Percentiles rank a stretch among this genome's conserved stretches.
phyloP scores from a whole-genome alignment of 2,329 filamentous ascomycete species.

The Nothopassalora personata region DNA sequence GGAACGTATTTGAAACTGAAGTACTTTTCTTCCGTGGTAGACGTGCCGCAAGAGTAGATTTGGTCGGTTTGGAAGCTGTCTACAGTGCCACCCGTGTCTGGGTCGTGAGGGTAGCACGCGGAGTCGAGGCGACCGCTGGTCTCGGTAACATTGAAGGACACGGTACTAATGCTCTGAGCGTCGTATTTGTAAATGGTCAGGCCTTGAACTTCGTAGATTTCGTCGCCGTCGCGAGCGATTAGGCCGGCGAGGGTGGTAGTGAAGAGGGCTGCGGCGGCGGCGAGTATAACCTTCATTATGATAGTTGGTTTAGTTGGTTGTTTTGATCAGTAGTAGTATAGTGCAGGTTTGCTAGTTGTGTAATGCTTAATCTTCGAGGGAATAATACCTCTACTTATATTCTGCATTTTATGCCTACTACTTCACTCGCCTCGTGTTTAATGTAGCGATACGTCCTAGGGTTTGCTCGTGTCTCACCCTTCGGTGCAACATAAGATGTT shows the following conservation, averaged over 20 bases:
- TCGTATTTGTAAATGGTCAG: slow-evolving; percentile 9
- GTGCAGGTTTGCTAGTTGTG: neutral
- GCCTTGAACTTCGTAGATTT: slow-evolving; percentile 13
- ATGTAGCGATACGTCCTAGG: no score
- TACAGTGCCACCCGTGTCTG: neutral
- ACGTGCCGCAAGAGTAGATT: slow-evolving; percentile 13
- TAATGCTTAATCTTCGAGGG: no score
- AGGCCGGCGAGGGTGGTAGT: slow-evolving; percentile 7
- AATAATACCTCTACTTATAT: no score
- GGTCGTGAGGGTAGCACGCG: slow-evolving; percentile 9
- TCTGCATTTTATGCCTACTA: no score
- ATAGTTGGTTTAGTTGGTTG: neutral
- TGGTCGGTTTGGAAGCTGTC: slow-evolving; percentile 7
- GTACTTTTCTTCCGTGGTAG: slow-evolving; percentile 4
- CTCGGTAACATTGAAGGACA: slow-evolving; percentile 15
- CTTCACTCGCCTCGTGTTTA: no score
- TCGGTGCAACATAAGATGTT: no score
- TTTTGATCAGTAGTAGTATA: neutral
- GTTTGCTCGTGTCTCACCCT: no score
- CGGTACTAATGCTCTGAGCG: slow-evolving; percentile 8
- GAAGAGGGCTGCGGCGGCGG: slow-evolving; percentile 10
- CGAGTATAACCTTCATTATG: slow-evolving; percentile 17
- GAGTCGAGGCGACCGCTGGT: slow-evolving; percentile 15
- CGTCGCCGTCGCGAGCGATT: neutral
- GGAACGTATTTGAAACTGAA: slow-evolving; percentile 10